phyloP scores from a whole-genome alignment of 1,284 basidiomycete genomes.

The Coniferiporia weirii region DNA sequence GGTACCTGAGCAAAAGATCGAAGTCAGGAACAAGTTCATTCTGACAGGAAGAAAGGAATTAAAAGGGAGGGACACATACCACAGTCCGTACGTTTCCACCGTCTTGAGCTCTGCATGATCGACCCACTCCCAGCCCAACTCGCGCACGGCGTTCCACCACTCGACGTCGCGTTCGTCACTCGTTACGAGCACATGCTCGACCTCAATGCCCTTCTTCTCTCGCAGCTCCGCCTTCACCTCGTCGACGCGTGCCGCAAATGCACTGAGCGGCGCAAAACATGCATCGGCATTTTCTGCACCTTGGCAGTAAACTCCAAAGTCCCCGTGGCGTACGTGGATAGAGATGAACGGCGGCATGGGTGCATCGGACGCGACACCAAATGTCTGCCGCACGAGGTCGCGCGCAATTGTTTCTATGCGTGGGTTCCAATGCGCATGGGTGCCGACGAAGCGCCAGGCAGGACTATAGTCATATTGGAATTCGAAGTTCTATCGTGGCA shows the following conservation, averaged over 20 bases:
- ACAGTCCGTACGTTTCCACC: constrained; percentile 47
- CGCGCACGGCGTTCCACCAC: constrained; percentile 61
- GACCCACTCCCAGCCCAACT: constrained; percentile 53
- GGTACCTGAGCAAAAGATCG: constrained; percentile 42
- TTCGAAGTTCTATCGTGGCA: constrained; percentile 33
- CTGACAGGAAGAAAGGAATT: background rate
- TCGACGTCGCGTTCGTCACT: constrained; percentile 60
- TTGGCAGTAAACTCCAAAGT: constrained; percentile 51
- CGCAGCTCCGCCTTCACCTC: constrained; percentile 55
- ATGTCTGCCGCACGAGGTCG: constrained; percentile 36
- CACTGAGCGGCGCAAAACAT: constrained; percentile 58
- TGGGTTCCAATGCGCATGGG: constrained; percentile 41
- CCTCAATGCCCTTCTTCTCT: constrained; percentile 40
- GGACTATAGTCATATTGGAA: constrained; percentile 43
- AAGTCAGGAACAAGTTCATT: background rate
- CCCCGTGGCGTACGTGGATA: constrained; percentile 58
- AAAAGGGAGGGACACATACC: constrained; percentile 32
- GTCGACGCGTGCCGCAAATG: constrained; percentile 52
- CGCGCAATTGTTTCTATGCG: constrained; percentile 35
- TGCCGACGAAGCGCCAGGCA: constrained; percentile 44
- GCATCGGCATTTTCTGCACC: constrained; percentile 33
- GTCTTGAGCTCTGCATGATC: constrained; percentile 51
- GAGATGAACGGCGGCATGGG: constrained; percentile 48
- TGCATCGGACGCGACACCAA: constrained; percentile 31
- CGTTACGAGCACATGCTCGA: constrained; percentile 61